Evolutionary conservation across 1,284 basidiomycete genomes (phyloP), one percentile per base, ranked within the genome.

Genomic region (Retiboletus flavoniger): DNA sequence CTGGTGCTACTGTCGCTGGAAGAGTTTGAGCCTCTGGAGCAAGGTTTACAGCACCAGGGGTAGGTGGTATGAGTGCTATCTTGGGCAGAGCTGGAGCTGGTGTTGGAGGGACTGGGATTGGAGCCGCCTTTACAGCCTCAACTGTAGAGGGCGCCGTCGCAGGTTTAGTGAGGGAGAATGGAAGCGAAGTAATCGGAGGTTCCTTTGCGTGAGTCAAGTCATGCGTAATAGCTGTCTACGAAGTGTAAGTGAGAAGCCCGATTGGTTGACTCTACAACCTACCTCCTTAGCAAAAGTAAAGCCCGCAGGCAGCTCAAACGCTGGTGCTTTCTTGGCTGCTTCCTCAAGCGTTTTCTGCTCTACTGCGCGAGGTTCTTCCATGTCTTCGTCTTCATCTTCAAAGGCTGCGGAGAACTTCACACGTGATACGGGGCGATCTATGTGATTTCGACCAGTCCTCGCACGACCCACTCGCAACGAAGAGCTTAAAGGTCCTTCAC

Each of bases 281-380:
- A 85, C 84, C 63, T 81, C 79, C 59, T 81, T 80, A 2, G 83
- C 79, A 61, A 91, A 90, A 46, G 75, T 82, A 69, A 91, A 91
- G 2, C 78, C 81, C 47, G 75, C 67, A n/a, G 85, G 81, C 24
- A 84, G 73, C 42, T 82, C 75, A 64, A 85, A 89, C 10, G 74
- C 69, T 1, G 85, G 83, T 13, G 71, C 74, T 51, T 75, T 77
- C 64, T 78, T 80, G 17, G 78, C 75, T 11, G 78, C 78, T 63
- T 82, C 81, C 55, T 83, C 79, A 11, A 80, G 67, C 49, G 68
- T 67, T 51, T 75, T 72, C 39, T 73, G 68, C 42, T 79, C 79
- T 56, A 73, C 73, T 54, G 63, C 66, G 38, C 73, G 71, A 43
- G 74, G 74, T 19, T 78, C 77, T 47, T 74, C 69, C 74, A 79